phyloP scores from a whole-genome alignment of 345 rosid genomes.

The Eucalyptus pauciflora region DNA sequence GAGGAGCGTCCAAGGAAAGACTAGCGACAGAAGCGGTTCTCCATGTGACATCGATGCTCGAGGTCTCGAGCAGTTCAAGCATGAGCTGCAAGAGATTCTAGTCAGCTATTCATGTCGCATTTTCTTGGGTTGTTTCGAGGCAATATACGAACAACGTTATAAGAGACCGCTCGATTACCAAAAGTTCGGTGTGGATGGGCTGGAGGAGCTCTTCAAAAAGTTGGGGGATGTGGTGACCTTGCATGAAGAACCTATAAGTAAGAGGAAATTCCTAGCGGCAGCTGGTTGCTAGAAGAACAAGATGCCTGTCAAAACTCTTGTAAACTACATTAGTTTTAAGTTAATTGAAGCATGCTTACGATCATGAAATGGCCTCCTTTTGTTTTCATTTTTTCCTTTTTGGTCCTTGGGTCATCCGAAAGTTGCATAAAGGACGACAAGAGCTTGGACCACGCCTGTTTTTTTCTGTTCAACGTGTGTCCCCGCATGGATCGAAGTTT shows the following conservation, averaged over 20 bases:
- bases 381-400: not conserved
- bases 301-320: not conserved
- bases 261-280: slow-evolving; percentile 43
- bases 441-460: not conserved
- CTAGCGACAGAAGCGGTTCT: not conserved
- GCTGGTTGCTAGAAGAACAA: slow-evolving; percentile 17
- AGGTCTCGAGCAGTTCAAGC: slow-evolving; percentile 55
- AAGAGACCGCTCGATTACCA: slow-evolving; percentile 51
- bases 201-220: slow-evolving; percentile 72
- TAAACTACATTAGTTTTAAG: not conserved
- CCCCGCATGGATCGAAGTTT: not conserved
- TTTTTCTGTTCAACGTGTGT: not conserved
- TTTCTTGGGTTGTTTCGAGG: slow-evolving; percentile 69
- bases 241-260: slow-evolving; percentile 48
- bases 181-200: slow-evolving; percentile 45
- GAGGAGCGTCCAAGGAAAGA: slow-evolving; percentile 16
- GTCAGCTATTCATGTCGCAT: slow-evolving; percentile 77
- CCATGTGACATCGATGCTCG: slow-evolving; percentile 9
- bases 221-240: slow-evolving; percentile 53
- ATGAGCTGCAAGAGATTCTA: slow-evolving; percentile 75
- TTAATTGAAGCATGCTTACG: not conserved
- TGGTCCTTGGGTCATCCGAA: not conserved
- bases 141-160: slow-evolving; percentile 70
- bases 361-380: not conserved
- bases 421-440: not conserved